phyloP scores from a whole-genome alignment of 2,329 filamentous ascomycete genomes.

The Bipolaris bicolor region DNA sequence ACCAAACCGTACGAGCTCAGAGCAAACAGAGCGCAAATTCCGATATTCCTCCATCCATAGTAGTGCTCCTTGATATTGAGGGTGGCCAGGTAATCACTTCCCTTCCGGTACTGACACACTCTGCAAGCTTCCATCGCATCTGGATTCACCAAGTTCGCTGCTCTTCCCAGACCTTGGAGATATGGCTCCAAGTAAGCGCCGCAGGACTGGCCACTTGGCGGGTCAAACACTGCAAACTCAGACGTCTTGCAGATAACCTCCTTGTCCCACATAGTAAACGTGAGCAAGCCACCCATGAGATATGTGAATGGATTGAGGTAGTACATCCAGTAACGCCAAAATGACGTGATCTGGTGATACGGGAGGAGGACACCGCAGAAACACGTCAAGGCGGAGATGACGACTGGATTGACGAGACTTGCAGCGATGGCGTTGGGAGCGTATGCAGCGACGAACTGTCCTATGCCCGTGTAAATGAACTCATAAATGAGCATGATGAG shows the following conservation, averaged over 20 bases:
- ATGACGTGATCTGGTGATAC: slow-evolving; percentile 66
- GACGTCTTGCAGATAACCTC: slow-evolving; percentile 42
- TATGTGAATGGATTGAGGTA: slow-evolving; percentile 26
- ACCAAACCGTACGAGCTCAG: slow-evolving; percentile 60
- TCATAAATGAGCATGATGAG: slow-evolving; percentile 54
- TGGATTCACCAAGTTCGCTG: slow-evolving; percentile 63
- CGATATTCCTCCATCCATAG: slow-evolving; percentile 71
- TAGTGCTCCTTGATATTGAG: slow-evolving; percentile 67
- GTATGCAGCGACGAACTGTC: slow-evolving; percentile 60
- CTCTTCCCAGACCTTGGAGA: slow-evolving; percentile 53
- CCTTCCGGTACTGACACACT: slow-evolving; percentile 66
- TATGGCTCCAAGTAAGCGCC: slow-evolving; percentile 63
- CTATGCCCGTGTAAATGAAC: slow-evolving; percentile 52
- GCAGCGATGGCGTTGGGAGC: slow-evolving; percentile 52
- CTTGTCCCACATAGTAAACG: slow-evolving; percentile 49
- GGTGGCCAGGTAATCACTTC: slow-evolving; percentile 63
- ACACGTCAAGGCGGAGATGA: slow-evolving; percentile 19
- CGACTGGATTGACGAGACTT: slow-evolving; percentile 55
- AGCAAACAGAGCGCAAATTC: slow-evolving; percentile 62
- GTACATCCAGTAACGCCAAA: slow-evolving; percentile 62
- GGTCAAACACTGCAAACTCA: slow-evolving; percentile 53
- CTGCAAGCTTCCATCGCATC: slow-evolving; percentile 61
- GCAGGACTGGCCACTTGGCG: slow-evolving; percentile 61
- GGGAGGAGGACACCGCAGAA: slow-evolving; percentile 64
- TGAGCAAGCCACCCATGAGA: slow-evolving; percentile 47